Evolutionary conservation across 306 rosid species (phyloP), one percentile per base, ranked within the genome.

Genomic region (Sindora glabra): DNA sequence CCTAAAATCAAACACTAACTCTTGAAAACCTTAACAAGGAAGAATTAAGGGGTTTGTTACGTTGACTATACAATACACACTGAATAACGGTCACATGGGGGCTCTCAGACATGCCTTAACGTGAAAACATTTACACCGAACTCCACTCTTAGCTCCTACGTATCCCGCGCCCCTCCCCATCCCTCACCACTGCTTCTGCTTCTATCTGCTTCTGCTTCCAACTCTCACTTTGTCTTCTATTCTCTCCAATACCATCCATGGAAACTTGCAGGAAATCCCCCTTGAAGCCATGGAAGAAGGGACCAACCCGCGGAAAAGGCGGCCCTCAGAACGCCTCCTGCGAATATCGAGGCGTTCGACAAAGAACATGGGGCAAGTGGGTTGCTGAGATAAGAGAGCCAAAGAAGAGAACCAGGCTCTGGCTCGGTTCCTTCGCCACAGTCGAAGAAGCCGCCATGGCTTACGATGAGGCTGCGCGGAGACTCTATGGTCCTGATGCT

Each of bases 381-480:
- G 99, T 92, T 15, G 96, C 99, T 1, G 99, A 92, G 67, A 92
- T 92, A 49, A 81, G 96, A 65, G 99, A 92, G 77, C 99, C 99
- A 0, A 86, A 89, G 80, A 92, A 89, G 77, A 82, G 99, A 69
- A 86, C 95, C 13, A 76, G 99, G 42, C 87, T 92, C 3, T 92
- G 99, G 99, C 79, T 92, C 38, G 96, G 99, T 63, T 92, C 99
- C 36, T 92, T 83, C 27, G 73, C 96, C 68, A 92, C 99, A 0
- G 99, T 96, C 1, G 96, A 92, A 73, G 95, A 92, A 70, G 99
- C 99, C 26, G 99, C 96, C 36, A 66, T 89, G 96, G 96, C 99
- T 41, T 92, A 92, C 51, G 99, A 92, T 51, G 95, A 84, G 64
- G 99, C 99, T 50, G 99, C 99, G 13, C 74, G 89, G 62, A 78